Conservation (phyloP, 2,329 filamentous ascomycete genomes). For the Paracorniculantispora psalliotae region DNA sequence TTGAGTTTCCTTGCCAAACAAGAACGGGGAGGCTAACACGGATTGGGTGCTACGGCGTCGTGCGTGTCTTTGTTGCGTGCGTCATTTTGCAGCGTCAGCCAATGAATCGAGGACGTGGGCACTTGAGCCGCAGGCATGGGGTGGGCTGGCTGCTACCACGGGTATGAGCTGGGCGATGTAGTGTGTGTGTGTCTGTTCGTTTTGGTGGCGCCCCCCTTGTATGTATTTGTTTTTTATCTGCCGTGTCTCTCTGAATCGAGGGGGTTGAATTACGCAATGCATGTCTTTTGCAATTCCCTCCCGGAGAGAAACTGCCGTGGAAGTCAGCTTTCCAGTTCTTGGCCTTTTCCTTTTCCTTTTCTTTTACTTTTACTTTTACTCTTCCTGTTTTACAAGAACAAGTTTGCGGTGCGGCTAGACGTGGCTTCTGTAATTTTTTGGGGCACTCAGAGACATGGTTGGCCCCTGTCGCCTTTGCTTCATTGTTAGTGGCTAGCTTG, state of each 20-base stretch:
- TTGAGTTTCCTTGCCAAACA: neutral
- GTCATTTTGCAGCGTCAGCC: constrained; percentile 5
- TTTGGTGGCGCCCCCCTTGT: neutral
- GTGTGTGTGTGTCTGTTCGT: neutral
- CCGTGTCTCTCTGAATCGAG: neutral
- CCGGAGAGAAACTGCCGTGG: neutral
- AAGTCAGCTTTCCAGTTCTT: neutral
- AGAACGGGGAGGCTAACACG: neutral
- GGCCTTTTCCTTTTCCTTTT: neutral
- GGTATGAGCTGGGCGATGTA: neutral
- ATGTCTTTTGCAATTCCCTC: neutral
- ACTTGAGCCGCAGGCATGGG: neutral
- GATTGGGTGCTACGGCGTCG: neutral
- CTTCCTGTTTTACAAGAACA: neutral
- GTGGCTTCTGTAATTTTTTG: neutral
- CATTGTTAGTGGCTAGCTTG: neutral
- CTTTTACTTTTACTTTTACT: neutral
- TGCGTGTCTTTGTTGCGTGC: constrained; percentile 5
- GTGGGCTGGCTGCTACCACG: neutral
- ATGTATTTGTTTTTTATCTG: neutral
- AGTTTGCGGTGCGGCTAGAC: neutral
- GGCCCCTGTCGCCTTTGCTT: neutral
- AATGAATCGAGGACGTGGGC: constrained; percentile 8
- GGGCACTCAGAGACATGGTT: neutral
- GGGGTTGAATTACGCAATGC: neutral